These are phyloP conservation scores for Aphanomyces astaci DNA, from an alignment of 352 stramenopile species.

Conservation along the genomic window DNA sequence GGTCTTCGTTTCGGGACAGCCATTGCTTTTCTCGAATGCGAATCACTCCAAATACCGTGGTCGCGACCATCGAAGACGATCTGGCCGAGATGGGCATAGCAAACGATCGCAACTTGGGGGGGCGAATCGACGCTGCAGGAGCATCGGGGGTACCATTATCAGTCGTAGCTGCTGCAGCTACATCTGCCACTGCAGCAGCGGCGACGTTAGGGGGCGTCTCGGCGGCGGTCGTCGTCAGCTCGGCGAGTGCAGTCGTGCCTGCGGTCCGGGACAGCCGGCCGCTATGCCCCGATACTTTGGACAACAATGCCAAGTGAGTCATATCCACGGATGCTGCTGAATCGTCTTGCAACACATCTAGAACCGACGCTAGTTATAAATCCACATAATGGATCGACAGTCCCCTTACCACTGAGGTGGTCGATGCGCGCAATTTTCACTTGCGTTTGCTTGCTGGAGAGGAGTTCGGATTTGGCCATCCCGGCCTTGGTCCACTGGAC, in stretches of 20 bases:
- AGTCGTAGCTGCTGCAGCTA: too few relatives aligned
- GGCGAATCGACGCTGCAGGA: neutral
- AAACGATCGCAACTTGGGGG: neutral
- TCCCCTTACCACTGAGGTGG: neutral
- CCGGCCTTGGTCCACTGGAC: neutral
- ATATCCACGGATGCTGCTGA: neutral
- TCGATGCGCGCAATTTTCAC: conserved; percentile 8
- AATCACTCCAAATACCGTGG: neutral
- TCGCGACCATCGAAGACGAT: neutral
- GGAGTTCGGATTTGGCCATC: neutral
- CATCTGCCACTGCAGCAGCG: too few relatives aligned
- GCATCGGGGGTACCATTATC: neutral
- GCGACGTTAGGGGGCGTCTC: too few relatives aligned
- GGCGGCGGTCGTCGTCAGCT: too few relatives aligned
- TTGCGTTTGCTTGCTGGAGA: neutral
- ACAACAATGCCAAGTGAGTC: neutral
- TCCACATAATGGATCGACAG: neutral
- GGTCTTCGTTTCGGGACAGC: conserved; percentile 7
- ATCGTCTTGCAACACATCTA: neutral
- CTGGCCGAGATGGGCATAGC: neutral
- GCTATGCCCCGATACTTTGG: neutral
- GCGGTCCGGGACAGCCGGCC: neutral
- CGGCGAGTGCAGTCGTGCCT: neutral
- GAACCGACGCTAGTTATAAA: neutral
- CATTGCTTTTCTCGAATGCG: conserved; percentile 15